Percentiles rank a stretch among this genome's conserved stretches.
Conservation (phyloP, 2,329 filamentous ascomycete genomes). For the Aureobasidium subglaciale region DNA sequence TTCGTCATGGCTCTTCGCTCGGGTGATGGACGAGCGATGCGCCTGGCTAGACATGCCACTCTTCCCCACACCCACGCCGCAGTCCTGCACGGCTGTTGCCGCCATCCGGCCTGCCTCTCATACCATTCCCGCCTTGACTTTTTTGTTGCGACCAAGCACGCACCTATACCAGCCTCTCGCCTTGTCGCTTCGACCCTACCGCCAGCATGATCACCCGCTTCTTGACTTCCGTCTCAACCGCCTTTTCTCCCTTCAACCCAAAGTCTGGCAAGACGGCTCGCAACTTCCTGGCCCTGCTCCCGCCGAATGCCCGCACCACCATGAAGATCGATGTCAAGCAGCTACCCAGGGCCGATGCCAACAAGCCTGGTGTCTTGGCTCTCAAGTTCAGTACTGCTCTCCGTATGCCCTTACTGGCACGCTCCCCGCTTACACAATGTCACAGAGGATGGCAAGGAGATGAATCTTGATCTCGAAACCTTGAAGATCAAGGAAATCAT, state of each 20-base stretch:
- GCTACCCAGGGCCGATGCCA: conserved; percentile 58
- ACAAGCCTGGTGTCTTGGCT: conserved; percentile 59
- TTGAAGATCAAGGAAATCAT: conserved; percentile 79
- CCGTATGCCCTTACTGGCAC: neutral
- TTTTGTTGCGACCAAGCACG: neutral
- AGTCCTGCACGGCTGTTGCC: neutral
- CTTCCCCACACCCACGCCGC: neutral
- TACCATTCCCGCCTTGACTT: conserved; percentile 1
- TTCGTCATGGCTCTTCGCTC: conserved; percentile 10
- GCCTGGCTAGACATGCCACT: neutral
- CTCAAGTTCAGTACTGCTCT: conserved; percentile 73
- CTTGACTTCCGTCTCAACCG: conserved; percentile 74
- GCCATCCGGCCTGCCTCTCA: neutral
- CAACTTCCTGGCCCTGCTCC: conserved; percentile 78
- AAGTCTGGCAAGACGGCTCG: conserved; percentile 70
- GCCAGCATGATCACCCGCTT: conserved; percentile 72
- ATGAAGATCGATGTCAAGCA: conserved; percentile 75
- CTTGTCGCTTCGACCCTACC: neutral
- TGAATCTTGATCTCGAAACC: conserved; percentile 73
- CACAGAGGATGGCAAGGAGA: conserved; percentile 84
- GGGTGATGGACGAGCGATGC: neutral
- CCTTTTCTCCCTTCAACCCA: conserved; percentile 86
- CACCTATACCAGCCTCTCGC: neutral
- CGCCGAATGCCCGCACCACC: conserved; percentile 64
- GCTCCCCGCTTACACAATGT: conserved; percentile 18